Conservation (phyloP, 306 rosid species). For the Ormosia semicastrata region DNA sequence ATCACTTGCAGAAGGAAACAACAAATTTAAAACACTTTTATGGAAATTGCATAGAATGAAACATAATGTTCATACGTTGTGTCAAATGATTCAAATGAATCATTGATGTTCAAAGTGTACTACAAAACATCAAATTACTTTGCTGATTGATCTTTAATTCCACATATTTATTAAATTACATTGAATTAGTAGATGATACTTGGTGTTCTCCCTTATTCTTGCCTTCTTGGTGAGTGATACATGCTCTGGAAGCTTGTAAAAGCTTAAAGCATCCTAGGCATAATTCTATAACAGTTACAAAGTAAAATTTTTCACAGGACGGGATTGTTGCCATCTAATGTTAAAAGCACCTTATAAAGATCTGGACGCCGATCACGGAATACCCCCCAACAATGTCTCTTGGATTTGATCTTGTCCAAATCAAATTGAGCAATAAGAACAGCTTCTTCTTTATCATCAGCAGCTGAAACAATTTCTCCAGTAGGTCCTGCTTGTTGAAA, state of each 20-base stretch:
- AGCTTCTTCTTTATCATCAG: constrained; percentile 78
- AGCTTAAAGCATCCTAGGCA: constrained; percentile 32
- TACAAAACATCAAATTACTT: constrained; percentile 8
- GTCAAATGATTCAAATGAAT: constrained; percentile 14
- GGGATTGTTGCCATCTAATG: constrained; percentile 44
- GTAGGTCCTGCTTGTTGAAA: constrained; percentile 67
- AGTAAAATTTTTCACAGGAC: not conserved
- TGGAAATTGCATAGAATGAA: not conserved
- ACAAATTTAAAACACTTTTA: not conserved
- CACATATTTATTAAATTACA: constrained; percentile 20
- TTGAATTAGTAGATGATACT: not conserved
- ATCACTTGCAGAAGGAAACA: not conserved
- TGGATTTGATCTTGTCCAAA: constrained; percentile 72
- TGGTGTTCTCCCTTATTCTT: constrained; percentile 6
- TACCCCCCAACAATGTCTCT: constrained; percentile 84
- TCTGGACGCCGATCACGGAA: constrained; percentile 95
- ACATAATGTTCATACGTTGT: not conserved
- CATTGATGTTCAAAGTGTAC: not conserved
- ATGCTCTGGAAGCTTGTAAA: constrained; percentile 10
- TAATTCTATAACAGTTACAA: constrained; percentile 23
- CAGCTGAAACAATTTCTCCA: constrained; percentile 84
- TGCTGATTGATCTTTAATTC: constrained; percentile 7
- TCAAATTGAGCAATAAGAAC: constrained; percentile 75
- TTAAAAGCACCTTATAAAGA: constrained; percentile 79
- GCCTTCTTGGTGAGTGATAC: constrained; percentile 17